Evolutionary conservation across 2,329 filamentous ascomycete genomes (phyloP).

Genomic region (Fusarium palustre): DNA sequence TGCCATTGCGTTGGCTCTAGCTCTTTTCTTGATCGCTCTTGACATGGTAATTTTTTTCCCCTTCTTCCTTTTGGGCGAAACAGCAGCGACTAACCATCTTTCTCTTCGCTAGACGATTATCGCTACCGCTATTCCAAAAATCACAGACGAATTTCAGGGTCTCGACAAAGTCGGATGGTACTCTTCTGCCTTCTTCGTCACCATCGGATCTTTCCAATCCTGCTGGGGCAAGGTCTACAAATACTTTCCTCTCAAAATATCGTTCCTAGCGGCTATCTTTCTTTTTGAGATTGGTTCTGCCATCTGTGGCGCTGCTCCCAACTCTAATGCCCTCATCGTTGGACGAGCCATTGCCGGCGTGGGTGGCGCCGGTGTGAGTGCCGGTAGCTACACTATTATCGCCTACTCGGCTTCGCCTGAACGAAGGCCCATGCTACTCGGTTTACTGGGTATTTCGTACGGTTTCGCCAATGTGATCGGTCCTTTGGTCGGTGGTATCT

Average conservation of each 20-base stretch:
- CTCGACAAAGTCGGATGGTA: slow-evolving; percentile 58
- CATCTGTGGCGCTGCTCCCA: slow-evolving; percentile 66
- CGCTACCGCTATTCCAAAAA: slow-evolving; percentile 9
- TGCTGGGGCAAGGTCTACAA: slow-evolving; percentile 47
- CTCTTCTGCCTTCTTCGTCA: slow-evolving; percentile 47
- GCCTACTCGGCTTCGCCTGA: slow-evolving; percentile 18
- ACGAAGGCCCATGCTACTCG: slow-evolving; percentile 29
- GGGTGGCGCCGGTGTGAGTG: slow-evolving; percentile 58
- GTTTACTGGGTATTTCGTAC: slow-evolving; percentile 55
- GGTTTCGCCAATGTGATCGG: slow-evolving; percentile 53
- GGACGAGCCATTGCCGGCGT: slow-evolving; percentile 68
- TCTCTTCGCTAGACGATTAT: slow-evolving; percentile 3
- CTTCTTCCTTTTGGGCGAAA: neutral
- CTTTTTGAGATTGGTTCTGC: slow-evolving; percentile 67
- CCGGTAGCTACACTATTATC: slow-evolving; percentile 46
- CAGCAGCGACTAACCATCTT: neutral
- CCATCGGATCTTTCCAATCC: slow-evolving; percentile 43
- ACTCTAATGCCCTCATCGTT: slow-evolving; percentile 64
- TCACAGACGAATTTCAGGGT: slow-evolving; percentile 49
- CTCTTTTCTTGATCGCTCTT: slow-evolving; percentile 11
- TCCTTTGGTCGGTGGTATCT: slow-evolving; percentile 28
- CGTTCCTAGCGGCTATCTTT: slow-evolving; percentile 51
- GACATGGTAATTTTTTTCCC: neutral
- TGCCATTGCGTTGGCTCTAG: slow-evolving; percentile 2
- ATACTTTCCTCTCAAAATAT: slow-evolving; percentile 47